A percentile compares a stretch with the other conserved stretches of the same genome.
phyloP scores from a whole-genome alignment of 352 stramenopile species.

The Globisporangium emineosum region DNA sequence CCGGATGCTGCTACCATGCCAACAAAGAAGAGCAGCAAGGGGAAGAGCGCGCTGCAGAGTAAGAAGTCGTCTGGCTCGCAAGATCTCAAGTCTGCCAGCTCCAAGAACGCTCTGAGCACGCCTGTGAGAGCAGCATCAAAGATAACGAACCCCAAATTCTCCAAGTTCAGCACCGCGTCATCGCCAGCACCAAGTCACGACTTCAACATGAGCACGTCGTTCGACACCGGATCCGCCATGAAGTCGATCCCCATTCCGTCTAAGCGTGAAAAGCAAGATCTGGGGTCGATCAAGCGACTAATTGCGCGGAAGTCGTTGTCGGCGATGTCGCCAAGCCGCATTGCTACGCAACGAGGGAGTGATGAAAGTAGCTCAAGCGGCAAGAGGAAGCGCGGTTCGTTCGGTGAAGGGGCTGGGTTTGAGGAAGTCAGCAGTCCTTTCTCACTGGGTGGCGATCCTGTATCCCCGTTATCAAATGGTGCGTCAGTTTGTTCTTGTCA shows the following conservation, averaged over 20 bases:
- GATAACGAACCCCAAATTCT: slow-evolving; percentile 17
- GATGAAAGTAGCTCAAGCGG: background rate
- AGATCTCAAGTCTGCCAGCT: background rate
- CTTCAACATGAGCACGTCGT: slow-evolving; percentile 21
- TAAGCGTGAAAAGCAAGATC: slow-evolving; percentile 19
- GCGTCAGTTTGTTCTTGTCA: slow-evolving; percentile 12
- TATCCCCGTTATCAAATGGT: slow-evolving; percentile 73
- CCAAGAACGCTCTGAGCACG: background rate
- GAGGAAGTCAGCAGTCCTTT: slow-evolving; percentile 50
- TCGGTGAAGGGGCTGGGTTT: slow-evolving; percentile 30
- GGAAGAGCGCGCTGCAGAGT: background rate
- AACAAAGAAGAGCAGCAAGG: slow-evolving; percentile 1
- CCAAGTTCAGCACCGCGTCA: slow-evolving; percentile 19
- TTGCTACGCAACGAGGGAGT: background rate
- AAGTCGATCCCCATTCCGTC: slow-evolving; percentile 27
- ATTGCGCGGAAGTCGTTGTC: slow-evolving; percentile 19
- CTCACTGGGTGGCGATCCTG: slow-evolving; percentile 45
- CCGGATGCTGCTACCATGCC: background rate
- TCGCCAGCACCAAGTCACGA: slow-evolving; percentile 19
- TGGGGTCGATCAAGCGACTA: slow-evolving; percentile 13
- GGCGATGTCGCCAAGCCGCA: slow-evolving; percentile 6
- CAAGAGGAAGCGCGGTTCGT: slow-evolving; percentile 30
- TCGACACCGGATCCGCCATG: slow-evolving; percentile 23
- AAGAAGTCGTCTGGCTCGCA: background rate
- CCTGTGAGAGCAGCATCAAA: background rate